phyloP scores from a whole-genome alignment of 2,329 filamentous ascomycete genomes.

The Verticillium albo-atrum region DNA sequence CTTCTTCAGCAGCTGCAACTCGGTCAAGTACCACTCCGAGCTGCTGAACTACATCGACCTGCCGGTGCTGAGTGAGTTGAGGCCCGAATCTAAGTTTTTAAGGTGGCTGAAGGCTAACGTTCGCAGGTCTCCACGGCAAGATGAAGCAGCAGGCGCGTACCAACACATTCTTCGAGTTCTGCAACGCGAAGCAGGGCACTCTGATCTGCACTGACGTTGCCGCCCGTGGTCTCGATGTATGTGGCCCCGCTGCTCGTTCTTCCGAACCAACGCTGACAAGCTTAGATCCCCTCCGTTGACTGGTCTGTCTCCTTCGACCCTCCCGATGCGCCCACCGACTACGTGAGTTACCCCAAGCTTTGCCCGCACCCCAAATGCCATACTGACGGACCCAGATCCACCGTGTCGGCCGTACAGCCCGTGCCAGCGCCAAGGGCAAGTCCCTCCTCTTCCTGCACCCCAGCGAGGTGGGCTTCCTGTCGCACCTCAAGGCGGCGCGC shows the following conservation, averaged over 20 bases:
- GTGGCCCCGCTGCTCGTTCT: constrained; percentile 17
- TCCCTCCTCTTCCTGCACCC: constrained; percentile 93
- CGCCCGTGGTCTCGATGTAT: constrained; percentile 82
- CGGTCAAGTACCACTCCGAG: constrained; percentile 93
- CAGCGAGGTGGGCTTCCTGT: constrained; percentile 85
- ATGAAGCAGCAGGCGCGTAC: constrained; percentile 99
- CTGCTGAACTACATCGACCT: constrained; percentile 97
- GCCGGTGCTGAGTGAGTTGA: constrained; percentile 55
- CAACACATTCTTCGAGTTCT: constrained; percentile 96
- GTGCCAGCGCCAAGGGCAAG: constrained; percentile 76
- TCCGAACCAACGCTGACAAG: not conserved
- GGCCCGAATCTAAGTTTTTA: not conserved
- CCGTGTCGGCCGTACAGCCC: constrained; percentile 89
- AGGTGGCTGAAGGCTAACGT: not conserved
- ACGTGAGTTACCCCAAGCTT: constrained; percentile 40
- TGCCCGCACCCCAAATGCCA: not conserved
- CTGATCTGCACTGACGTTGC: constrained; percentile 97
- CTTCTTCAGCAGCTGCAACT: constrained; percentile 89
- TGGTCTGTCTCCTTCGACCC: constrained; percentile 97
- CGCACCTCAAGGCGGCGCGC: constrained; percentile 83
- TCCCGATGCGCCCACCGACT: constrained; percentile 83
- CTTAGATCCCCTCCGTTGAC: constrained; percentile 82
- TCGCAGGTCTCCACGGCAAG: constrained; percentile 74
- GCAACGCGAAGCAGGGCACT: constrained; percentile 70
- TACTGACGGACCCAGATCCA: constrained; percentile 47